Evolutionary conservation across 1,284 basidiomycete genomes (phyloP).

Genomic region (Ceratobasidium sp.): DNA sequence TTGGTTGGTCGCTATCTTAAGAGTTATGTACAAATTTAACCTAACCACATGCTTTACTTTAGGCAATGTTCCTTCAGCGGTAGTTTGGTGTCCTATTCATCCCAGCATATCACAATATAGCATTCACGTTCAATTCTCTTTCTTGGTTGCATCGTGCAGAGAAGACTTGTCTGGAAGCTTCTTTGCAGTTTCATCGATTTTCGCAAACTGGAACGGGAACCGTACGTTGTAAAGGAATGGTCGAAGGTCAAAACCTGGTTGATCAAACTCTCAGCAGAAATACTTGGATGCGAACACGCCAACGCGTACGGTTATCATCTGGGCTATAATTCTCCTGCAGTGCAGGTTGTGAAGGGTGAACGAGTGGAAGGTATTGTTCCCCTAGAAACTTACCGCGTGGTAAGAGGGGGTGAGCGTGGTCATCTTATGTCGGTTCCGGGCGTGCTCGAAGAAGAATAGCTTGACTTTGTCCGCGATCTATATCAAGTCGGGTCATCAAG

Average conservation of each 20-base stretch:
- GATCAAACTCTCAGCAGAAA: background rate
- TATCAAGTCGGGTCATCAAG: slow-evolving; percentile 28
- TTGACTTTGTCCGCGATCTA: slow-evolving; percentile 97
- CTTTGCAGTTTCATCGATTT: slow-evolving; percentile 89
- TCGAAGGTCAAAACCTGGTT: slow-evolving; percentile 89
- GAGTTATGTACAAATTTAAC: slow-evolving; percentile 17
- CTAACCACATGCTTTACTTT: slow-evolving; percentile 42
- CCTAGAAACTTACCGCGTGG: slow-evolving; percentile 79
- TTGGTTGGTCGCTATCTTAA: slow-evolving; percentile 73
- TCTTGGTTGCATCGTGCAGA: slow-evolving; percentile 49
- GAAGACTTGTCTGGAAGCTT: slow-evolving; percentile 79
- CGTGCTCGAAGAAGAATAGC: slow-evolving; percentile 96
- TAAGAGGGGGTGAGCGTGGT: slow-evolving; percentile 97
- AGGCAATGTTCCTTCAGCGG: slow-evolving; percentile 47
- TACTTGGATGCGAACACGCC: background rate
- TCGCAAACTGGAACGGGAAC: slow-evolving; percentile 96
- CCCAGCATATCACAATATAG: slow-evolving; percentile 9
- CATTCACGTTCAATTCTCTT: slow-evolving; percentile 28
- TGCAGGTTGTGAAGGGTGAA: slow-evolving; percentile 41
- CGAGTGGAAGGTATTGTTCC: slow-evolving; percentile 11
- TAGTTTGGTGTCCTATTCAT: slow-evolving; percentile 23
- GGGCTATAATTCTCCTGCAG: slow-evolving; percentile 92
- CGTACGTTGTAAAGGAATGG: slow-evolving; percentile 96
- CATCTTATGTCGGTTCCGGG: slow-evolving; percentile 99
- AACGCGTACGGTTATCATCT: slow-evolving; percentile 90